Base-by-base conservation (phyloP, 108 stramenopile species). In the Epithemia pelagica region DNA sequence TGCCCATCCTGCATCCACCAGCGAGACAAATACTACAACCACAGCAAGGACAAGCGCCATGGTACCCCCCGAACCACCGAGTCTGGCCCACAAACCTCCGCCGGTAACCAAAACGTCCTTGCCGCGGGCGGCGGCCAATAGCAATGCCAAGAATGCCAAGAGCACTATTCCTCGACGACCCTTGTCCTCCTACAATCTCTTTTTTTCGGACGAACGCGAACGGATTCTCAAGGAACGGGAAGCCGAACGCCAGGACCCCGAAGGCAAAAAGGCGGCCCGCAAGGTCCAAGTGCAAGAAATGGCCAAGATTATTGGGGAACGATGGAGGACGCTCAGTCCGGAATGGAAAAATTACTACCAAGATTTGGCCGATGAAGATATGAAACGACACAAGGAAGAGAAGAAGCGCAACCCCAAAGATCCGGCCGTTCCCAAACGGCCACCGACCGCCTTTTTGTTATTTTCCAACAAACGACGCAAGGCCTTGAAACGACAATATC, bases 371-470 rank as follows among this genome's bases (percentile, higher is more conserved):
- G 54, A 75, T 25, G 72, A 75, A 59, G 81, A 82, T 51, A 72
- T 66, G 64, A 60, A 70, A 19, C 59, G 77, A 5, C 37, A 46
- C 37, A 46, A 46, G 15, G 37, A 46, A 15, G 37, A 5, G 15
- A 66, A 54, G 37, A 67, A 70, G 63, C 37, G 54, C 29, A 29
- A 58, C 2, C 52, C 57, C 24, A 84, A 84, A 59, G 79, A 84
- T 37, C 83, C 83, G n/a, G 67, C 64, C 32, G 77, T 74, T 21
- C 83, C 83, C 0, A 84, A 84, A 33, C 79, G 83, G 15, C 77
- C 79, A 2, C 78, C 80, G 83, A 66, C 70, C 21, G 76, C 83
- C 24, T 84, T 78, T 64, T 37, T 80, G n/a, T 60, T 75, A 1
- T 82, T 69, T 52, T 79, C 76, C 23, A 79, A 76, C 37, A 68